Base-by-base conservation (phyloP, 2,329 filamentous ascomycete species). In the Dothideomycetes sp. region DNA sequence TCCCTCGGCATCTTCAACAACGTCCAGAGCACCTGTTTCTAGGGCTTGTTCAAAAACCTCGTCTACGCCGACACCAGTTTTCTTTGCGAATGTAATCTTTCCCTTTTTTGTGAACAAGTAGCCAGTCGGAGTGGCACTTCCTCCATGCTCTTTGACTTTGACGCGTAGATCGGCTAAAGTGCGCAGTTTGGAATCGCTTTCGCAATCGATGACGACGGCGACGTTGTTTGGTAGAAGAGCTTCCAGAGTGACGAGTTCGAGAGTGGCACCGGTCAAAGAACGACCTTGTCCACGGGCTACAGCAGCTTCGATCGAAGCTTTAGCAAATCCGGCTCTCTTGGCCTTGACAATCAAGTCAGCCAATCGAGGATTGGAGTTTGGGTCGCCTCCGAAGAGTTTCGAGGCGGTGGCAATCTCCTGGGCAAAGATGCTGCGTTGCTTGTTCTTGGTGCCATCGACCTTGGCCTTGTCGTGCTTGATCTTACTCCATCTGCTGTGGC, bases 381-480 rank as follows among this genome's bases (percentile, higher is more conserved):
- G 71, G 55, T 94, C 77, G 7, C 82, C 68, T 34, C 87, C 87
- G 62, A 79, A 82, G 56, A 89, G 81, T 65, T 83, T 87, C 2
- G 84, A 84, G 45, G 80, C 80, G 46, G 80, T 73, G 35, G 80
- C 75, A 43, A 96, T 81, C 45, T 82, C 76, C 50, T 84, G 80
- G 16, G 80, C 72, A 52, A 93, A 74, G 31, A 70, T 61, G 33
- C 72, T 75, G 20, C 87, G 80, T 51, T 80, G 71, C 30, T 73
- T 73, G 62, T 78, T 85, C 63, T 88, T 94, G 52, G 80, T 80
- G 45, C 73, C 73, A 61, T 98, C 91, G 44, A 80, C 82, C 47
- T 81, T 84, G 37, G 82, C 87, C 63, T 98, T 98, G 61, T 91
- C 86, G 62, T 96, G 91, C 57, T 82, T 84, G 64, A 95, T 96